These are phyloP conservation scores for Cymbopogon citratus DNA, from an alignment of 176 grass and related monocot genomes.

Conservation along the genomic window DNA sequence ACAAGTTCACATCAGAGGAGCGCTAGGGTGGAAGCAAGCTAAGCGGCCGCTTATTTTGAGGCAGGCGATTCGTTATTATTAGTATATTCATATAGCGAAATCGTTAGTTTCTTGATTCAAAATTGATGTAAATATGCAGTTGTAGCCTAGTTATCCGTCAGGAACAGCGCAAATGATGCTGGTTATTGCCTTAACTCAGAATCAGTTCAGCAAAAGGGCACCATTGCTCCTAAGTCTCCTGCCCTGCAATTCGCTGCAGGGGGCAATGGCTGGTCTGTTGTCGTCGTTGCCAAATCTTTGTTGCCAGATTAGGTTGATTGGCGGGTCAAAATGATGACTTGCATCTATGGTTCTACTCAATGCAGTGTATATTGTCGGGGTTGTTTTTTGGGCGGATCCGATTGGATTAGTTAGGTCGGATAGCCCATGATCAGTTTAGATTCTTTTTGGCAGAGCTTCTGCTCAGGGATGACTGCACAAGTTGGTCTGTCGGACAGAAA, in stretches of 20 bases:
- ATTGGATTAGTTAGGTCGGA: no score
- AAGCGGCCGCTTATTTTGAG: not conserved
- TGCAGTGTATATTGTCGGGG: no score
- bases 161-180: not conserved
- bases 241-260: not conserved
- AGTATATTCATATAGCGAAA: constrained; percentile 22
- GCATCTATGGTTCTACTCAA: no score
- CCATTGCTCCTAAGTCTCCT: not conserved
- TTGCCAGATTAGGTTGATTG: no score
- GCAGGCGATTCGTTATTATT: constrained; percentile 22
- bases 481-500: no score
- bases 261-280: no score
- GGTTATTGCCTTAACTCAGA: not conserved
- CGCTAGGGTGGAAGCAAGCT: constrained; percentile 29
- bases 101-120: constrained; percentile 36
- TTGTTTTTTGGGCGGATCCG: no score
- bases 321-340: no score
- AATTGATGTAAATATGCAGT: constrained; percentile 47
- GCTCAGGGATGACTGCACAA: no score
- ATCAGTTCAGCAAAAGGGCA: not conserved
- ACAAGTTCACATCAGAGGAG: constrained; percentile 54
- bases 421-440: no score
- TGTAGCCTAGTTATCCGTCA: constrained; percentile 14
- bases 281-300: not conserved
- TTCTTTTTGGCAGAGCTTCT: no score